Base-by-base conservation (phyloP, 495 filamentous ascomycete species). In the Aspergillus conjunctus region DNA sequence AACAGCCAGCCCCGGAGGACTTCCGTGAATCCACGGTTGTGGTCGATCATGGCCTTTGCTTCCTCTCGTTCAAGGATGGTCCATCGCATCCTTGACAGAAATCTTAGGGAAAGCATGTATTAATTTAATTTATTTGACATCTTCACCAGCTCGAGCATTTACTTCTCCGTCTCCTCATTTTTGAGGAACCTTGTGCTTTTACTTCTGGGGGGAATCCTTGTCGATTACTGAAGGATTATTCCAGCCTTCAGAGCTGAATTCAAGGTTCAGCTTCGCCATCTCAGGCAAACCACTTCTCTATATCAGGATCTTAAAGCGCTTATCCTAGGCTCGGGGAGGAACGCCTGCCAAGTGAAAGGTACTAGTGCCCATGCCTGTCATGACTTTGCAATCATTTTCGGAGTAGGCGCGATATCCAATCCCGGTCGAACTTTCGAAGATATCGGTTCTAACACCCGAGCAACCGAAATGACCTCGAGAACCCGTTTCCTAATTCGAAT, bases 391-490 rank as follows among this genome's bases (percentile, higher is more conserved):
- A 18, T 59, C 12, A 60, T 54, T 54, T 54, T 60, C 58, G 21
- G 53, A 49, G 54, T 54, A 60, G 58, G 58, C 58, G 51, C 58
- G 17, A 20, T 60, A 60, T 50, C 51, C 51, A 48, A 60, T 54
- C 58, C 58, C 31, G 54, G 58, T 54, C 51, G 54, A 48, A n/a
- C 10, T 45, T 45, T 33, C 37, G 31, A 37, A 8, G 4, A 10
- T 44, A 21, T 50, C 41, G 26, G 49, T 49, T 43, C 58, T 32
- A 31, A 39, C 51, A 17, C 17, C 58, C 51, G 51, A 60, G 51
- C 34, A 54, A 33, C 44, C 51, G 51, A 60, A 51, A 46, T 48
- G 50, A 54, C 44, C 33, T 21, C 26, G 37, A 41, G 37, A 41
- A 41, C 11, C 11, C 37, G 15, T 41, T 14, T 2, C 37, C 37